These are phyloP conservation scores for Blastobotrys elegans DNA, from an alignment of 1,139 yeast species.

Conservation along the genomic window DNA sequence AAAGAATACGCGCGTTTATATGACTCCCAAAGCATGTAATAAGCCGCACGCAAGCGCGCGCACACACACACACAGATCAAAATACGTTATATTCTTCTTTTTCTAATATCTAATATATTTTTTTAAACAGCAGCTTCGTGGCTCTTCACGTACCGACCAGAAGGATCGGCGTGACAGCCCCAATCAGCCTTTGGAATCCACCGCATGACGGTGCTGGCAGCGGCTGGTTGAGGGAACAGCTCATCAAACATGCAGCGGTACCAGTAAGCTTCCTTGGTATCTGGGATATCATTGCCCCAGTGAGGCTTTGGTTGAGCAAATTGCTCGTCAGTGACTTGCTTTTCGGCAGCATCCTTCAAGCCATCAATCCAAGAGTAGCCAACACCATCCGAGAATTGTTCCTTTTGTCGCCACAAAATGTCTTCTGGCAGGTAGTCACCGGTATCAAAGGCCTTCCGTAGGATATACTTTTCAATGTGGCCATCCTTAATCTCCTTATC, in stretches of 20 bases:
- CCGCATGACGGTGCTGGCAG: conserved; percentile 96
- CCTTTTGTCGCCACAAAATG: conserved; percentile 99
- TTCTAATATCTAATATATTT: not conserved
- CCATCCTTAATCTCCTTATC: conserved; percentile 69
- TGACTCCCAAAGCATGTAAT: no score
- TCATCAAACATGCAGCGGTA: conserved; percentile 95
- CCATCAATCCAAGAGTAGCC: conserved; percentile 99
- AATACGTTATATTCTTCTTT: no score
- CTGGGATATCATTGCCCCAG: conserved; percentile 94
- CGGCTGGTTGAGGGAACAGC: conserved; percentile 82
- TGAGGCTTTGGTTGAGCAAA: conserved; percentile 84
- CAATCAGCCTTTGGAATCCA: conserved; percentile 99
- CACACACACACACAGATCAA: no score
- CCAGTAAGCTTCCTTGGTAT: conserved; percentile 99
- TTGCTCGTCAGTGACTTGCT: conserved; percentile 80
- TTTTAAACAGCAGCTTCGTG: conserved; percentile 42
- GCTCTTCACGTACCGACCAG: conserved; percentile 91
- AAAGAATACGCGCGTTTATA: no score
- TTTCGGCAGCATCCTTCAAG: conserved; percentile 91
- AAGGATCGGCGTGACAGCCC: conserved; percentile 99
- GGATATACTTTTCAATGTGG: conserved; percentile 89
- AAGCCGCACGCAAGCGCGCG: no score
- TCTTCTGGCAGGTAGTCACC: conserved; percentile 89
- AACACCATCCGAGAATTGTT: conserved; percentile 98
- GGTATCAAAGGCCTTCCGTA: conserved; percentile 97